Evolutionary conservation across 768 basidiomycete genomes (phyloP).

Genomic region (Mycena galericulata): DNA sequence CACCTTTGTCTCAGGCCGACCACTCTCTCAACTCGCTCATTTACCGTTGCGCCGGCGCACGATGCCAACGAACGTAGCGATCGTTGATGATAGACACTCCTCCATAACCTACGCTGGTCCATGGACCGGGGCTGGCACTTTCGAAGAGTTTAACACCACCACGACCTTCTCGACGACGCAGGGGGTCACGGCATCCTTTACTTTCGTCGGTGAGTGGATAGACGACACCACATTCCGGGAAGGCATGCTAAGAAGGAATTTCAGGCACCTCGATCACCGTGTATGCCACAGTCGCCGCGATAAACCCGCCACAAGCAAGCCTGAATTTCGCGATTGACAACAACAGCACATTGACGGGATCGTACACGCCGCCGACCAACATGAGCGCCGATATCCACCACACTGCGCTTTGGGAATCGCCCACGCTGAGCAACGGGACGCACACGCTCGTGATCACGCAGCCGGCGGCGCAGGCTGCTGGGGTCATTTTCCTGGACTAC

Average conservation of each 20-base stretch:
- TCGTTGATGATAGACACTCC: conserved; percentile 14
- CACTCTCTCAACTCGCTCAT: too few species aligned
- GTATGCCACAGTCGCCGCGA: conserved; percentile 4
- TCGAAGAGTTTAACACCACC: background rate
- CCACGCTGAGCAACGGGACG: background rate
- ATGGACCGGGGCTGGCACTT: background rate
- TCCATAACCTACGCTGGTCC: conserved; percentile 10
- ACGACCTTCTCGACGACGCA: background rate
- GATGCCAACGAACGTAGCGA: conserved; percentile 50
- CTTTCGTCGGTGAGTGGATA: conserved; percentile 19
- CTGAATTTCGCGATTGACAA: conserved; percentile 14
- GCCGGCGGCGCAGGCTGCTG: background rate
- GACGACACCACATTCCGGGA: too few species aligned
- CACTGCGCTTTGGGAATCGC: conserved; percentile 2
- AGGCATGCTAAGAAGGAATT: background rate
- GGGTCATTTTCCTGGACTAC: conserved; percentile 24
- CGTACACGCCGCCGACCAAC: background rate
- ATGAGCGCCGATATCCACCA: conserved; percentile 4
- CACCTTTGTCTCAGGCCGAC: too few species aligned
- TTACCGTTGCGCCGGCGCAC: too few species aligned
- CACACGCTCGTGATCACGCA: conserved; percentile 27
- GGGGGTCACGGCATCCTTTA: conserved; percentile 17
- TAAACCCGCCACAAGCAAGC: background rate
- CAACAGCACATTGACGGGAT: background rate
- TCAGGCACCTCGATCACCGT: conserved; percentile 20